Conservation (phyloP, 2,329 filamentous ascomycete genomes). For the Trichoderma hamatum region DNA sequence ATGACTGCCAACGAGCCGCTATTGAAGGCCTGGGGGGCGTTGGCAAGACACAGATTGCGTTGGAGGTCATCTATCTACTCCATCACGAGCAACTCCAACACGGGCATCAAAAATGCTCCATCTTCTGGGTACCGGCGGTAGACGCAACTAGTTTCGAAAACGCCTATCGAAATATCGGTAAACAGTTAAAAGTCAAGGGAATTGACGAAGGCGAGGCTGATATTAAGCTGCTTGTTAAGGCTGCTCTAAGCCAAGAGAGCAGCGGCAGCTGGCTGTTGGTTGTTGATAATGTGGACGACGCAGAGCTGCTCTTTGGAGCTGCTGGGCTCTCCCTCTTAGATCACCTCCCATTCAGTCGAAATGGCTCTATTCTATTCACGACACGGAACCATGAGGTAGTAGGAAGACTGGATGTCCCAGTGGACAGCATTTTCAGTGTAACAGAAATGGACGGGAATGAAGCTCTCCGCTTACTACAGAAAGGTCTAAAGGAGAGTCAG, state of each 20-base stretch:
- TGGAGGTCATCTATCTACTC: conserved; percentile 39
- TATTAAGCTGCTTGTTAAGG: conserved; percentile 42
- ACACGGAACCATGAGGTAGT: conserved; percentile 24
- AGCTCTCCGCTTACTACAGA: conserved; percentile 32
- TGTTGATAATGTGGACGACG: conserved; percentile 51
- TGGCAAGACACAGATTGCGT: conserved; percentile 43
- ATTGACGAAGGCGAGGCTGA: conserved; percentile 41
- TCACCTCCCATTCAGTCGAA: conserved; percentile 25
- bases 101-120: conserved; percentile 40
- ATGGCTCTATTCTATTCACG: conserved; percentile 30
- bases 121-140: conserved; percentile 46
- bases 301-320: conserved; percentile 35
- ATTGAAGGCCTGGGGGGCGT: conserved; percentile 40
- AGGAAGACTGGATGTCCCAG: conserved; percentile 23
- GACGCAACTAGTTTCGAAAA: conserved; percentile 38
- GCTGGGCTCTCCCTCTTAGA: neutral
- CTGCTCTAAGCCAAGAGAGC: conserved; percentile 34
- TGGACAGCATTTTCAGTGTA: conserved; percentile 31
- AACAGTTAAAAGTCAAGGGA: conserved; percentile 33
- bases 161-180: conserved; percentile 41
- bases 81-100: conserved; percentile 31
- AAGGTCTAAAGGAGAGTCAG: conserved; percentile 29
- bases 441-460: conserved; percentile 32
- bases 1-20: conserved; percentile 35
- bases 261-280: conserved; percentile 46